Conservation (phyloP, 169 alveolate species). For the Plasmodium knowlesi region DNA sequence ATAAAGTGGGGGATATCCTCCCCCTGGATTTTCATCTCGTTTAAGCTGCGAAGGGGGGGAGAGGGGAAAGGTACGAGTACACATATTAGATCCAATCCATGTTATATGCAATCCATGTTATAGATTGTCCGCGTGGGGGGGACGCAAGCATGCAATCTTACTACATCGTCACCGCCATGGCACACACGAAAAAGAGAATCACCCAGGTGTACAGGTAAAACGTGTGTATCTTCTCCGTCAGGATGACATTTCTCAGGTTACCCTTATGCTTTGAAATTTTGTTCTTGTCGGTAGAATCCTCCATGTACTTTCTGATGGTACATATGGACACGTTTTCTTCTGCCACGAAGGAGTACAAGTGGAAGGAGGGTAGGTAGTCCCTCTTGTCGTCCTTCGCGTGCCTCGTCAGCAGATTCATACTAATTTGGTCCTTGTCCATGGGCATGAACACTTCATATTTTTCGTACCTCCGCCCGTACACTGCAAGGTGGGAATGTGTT, state of each 20-base stretch:
- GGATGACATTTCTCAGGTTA: slow-evolving; percentile 35
- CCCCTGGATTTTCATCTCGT: not conserved
- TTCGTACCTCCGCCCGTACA: slow-evolving; percentile 37
- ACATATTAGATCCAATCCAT: not conserved
- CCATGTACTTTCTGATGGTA: slow-evolving; percentile 31
- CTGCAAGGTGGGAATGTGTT: not conserved
- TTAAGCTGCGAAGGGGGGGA: not conserved
- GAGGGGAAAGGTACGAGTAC: not conserved
- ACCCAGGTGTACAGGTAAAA: slow-evolving; percentile 33
- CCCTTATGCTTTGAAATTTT: slow-evolving; percentile 21
- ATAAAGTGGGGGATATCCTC: slow-evolving; percentile 24
- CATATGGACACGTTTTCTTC: slow-evolving; percentile 37
- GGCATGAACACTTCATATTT: slow-evolving; percentile 59
- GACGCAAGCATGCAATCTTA: not conserved
- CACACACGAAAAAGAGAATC: slow-evolving; percentile 7
- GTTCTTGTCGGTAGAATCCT: not conserved
- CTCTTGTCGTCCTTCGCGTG: slow-evolving; percentile 54
- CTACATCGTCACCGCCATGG: not conserved
- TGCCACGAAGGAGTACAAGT: slow-evolving; percentile 30
- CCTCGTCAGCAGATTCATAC: slow-evolving; percentile 35
- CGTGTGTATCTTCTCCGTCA: slow-evolving; percentile 27
- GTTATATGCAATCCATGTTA: no score
- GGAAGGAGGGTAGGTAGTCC: slow-evolving; percentile 65
- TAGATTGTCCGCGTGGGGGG: not conserved
- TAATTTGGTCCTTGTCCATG: slow-evolving; percentile 36